phyloP scores from a whole-genome alignment of 1,284 basidiomycete genomes.

The Cutaneotrichosporon spelunceum region DNA sequence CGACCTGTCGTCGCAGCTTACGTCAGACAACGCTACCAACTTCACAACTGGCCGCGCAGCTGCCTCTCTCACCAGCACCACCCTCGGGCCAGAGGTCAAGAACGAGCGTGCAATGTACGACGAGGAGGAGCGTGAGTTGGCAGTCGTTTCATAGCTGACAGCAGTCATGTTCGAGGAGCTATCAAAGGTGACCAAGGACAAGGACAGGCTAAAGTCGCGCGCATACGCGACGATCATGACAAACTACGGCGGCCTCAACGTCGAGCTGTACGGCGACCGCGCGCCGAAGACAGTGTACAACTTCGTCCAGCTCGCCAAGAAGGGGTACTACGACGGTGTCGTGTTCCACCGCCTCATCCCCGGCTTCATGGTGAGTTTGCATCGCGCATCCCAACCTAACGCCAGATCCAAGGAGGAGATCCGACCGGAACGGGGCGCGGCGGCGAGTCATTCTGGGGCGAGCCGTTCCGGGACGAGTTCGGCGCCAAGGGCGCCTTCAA shows the following conservation, averaged over 20 bases:
- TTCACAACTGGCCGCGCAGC: conserved; percentile 87
- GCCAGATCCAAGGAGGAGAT: conserved; percentile 88
- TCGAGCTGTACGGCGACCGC: conserved; percentile 73
- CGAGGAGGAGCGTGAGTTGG: conserved; percentile 62
- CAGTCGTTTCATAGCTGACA: neutral
- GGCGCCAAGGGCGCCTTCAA: conserved; percentile 77
- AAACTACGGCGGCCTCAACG: conserved; percentile 80
- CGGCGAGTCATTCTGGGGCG: conserved; percentile 91
- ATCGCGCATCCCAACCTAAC: too few species aligned
- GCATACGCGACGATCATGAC: conserved; percentile 89
- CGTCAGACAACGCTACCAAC: conserved; percentile 79
- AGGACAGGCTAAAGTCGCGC: conserved; percentile 79
- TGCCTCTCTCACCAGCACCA: conserved; percentile 89
- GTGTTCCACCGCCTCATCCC: conserved; percentile 89
- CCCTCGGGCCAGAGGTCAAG: conserved; percentile 72
- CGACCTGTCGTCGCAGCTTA: neutral
- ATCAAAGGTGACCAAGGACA: conserved; percentile 78
- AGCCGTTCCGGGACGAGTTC: conserved; percentile 90
- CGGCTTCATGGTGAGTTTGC: conserved; percentile 80
- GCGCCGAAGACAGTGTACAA: conserved; percentile 98
- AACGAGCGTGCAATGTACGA: conserved; percentile 83
- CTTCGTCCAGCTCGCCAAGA: conserved; percentile 83
- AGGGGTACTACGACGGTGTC: conserved; percentile 80
- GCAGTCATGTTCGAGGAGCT: conserved; percentile 84
- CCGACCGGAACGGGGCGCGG: conserved; percentile 93